A percentile compares a stretch with the other conserved stretches of the same genome.
These are phyloP conservation scores for Plasmodium inui DNA, from an alignment of 169 alveolate genomes.

Conservation along the genomic window DNA sequence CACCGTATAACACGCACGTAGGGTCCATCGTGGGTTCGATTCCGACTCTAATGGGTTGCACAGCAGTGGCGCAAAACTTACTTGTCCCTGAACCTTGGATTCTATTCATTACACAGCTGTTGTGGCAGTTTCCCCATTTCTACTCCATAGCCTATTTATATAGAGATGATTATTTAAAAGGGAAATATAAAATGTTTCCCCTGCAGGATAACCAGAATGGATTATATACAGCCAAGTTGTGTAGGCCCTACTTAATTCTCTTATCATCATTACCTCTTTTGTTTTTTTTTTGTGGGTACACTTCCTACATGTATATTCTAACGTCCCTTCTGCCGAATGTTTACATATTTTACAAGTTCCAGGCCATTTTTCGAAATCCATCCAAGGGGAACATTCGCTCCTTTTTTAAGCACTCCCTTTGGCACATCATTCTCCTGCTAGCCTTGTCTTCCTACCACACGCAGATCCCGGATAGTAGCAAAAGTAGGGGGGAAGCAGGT, in stretches of 20 bases:
- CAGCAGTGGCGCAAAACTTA: slow-evolving; percentile 81
- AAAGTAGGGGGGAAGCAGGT: neutral
- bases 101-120: slow-evolving; percentile 79
- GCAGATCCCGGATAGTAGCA: slow-evolving; percentile 36
- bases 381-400: slow-evolving; percentile 4
- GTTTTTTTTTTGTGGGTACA: slow-evolving; percentile 77
- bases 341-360: slow-evolving; percentile 70
- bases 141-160: slow-evolving; percentile 85
- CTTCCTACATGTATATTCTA: slow-evolving; percentile 78
- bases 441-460: slow-evolving; percentile 81
- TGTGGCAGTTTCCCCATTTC: slow-evolving; percentile 88
- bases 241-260: slow-evolving; percentile 76
- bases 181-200: slow-evolving; percentile 83
- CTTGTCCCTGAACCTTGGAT: slow-evolving; percentile 82
- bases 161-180: slow-evolving; percentile 84
- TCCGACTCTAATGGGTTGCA: slow-evolving; percentile 85
- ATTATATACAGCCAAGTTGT: slow-evolving; percentile 80
- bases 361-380: slow-evolving; percentile 15
- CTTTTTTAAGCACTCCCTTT: slow-evolving; percentile 66
- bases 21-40: slow-evolving; percentile 88
- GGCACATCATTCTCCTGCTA: slow-evolving; percentile 83
- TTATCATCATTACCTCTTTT: slow-evolving; percentile 80
- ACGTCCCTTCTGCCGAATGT: slow-evolving; percentile 74
- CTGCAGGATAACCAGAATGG: slow-evolving; percentile 83
- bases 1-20: slow-evolving; percentile 85